Base-by-base conservation (phyloP, 2,329 filamentous ascomycete genomes). In the Trichoderma citrinoviride region DNA sequence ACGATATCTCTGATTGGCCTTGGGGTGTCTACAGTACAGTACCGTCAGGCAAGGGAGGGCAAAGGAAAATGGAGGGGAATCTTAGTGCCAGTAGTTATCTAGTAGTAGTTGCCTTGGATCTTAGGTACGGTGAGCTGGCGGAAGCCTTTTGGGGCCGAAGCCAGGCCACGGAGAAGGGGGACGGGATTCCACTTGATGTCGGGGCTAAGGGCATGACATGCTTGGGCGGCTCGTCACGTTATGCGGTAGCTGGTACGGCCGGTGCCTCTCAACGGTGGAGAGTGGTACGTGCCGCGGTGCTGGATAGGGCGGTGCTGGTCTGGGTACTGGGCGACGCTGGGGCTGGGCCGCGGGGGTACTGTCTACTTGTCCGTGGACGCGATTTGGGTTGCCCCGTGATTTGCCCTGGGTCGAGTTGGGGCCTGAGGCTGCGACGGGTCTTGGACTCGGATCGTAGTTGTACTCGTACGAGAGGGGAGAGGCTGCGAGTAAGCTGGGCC, bases 181-280 rank as follows among this genome's bases (percentile, higher is more conserved):
- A 46, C 21, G 19, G 27, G 21, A 29, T 43, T 46, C 62, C 61
- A 64, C 62, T 40, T 37, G 19, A 44, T 3, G 27, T 29, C 55
- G 27, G 55, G 41, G 43, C 57, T 61, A 61, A 46, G 23, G 25
- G 46, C 40, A 61, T 61, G 57, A 61, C 57, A 61, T 49, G 63
- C 63, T 61, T 65, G 37, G 49, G 29, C 63, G 55, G 47, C 54
- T 65, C 46, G 57, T 65, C 63, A 65, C 57, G 57, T 61, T 61
- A 61, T 33, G 27, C 17, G 29, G 57, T 52, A 41, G 23, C 21
- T 0, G 47, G 47, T 61, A 52, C 57, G n/a, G 14, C 29, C 29
- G 19, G 41, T 19, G 44, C 37, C 33, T 37, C 33, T 12, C 3
- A 12, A 12, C 10, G 33, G 33, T 37, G 33, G 33, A 37, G 33